Conservation (phyloP, 2,329 filamentous ascomycete species). For the Penicillium sp. region DNA sequence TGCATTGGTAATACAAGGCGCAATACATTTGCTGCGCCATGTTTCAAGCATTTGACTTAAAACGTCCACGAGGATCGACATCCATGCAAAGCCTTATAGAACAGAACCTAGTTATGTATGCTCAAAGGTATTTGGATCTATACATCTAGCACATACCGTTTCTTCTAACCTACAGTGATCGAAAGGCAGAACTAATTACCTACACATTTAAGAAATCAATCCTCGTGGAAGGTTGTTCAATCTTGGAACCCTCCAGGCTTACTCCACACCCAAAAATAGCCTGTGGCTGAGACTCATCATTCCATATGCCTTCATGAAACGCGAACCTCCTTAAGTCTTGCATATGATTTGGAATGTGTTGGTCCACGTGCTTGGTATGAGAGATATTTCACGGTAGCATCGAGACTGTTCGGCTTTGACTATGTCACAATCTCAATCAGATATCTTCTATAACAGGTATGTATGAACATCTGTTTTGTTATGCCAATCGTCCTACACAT, state of each 20-base stretch:
- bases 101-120: not conserved
- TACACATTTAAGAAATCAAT: no score
- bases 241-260: not conserved
- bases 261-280: constrained; percentile 8
- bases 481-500: not conserved
- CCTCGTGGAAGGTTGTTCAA: not conserved
- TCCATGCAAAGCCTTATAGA: not conserved
- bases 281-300: not conserved
- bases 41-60: not conserved
- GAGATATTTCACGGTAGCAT: not conserved
- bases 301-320: not conserved
- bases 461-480: not conserved
- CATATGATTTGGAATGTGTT: not conserved
- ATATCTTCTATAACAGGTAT: not conserved
- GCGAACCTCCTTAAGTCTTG: not conserved
- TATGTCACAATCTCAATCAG: not conserved
- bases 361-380: not conserved
- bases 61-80: not conserved
- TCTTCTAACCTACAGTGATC: not conserved
- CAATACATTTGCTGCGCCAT: not conserved
- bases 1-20: not conserved
- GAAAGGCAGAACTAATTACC: no score
- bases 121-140: not conserved
- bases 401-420: not conserved
- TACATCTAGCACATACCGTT: no score